Base-by-base conservation (phyloP, 768 basidiomycete genomes). In the Kwoniella dejecticola region DNA sequence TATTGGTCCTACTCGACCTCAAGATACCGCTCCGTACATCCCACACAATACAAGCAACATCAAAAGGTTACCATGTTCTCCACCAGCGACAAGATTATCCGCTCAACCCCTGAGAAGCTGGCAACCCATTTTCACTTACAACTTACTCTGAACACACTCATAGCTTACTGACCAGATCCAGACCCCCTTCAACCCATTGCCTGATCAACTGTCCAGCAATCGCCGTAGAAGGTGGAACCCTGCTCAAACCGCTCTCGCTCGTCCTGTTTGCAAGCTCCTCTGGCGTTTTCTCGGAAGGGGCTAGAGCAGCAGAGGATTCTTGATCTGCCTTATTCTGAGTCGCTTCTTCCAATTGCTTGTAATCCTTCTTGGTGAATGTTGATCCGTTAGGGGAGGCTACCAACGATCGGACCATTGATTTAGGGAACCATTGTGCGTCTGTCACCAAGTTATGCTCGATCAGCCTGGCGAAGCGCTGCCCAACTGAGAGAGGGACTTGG, bases 381-480 rank as follows among this genome's bases (percentile, higher is more conserved):
- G 83, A 85, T 6, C 87, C 87, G 2, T 80, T 74, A 3, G 78
- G 76, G 69, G 87, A 83, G n/a, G 80, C 77, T 19, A 96, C 81
- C 6, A 91, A 85, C 0, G 81, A 79, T 5, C 84, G 78, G 31
- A 97, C 82, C 68, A 91, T 87, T 17, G 84, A 84, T 3, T 89
- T 86, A 11, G 87, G 87, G 79, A 86, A 96, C 91, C 91, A 99
- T 46, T 84, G 84, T 1, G 92, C 93, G 72, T 97, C 93, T 93
- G 71, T n/a, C 6, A 27, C 12, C 44, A 44, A 15, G 13, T 17
- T 13, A 27, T 15, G 15, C 2, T 13, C 6, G 6, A 27, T 26
- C 8, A n/a, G n/a, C n/a, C n/a, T n/a, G n/a, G n/a, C n/a, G n/a
- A n/a, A n/a, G n/a, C n/a, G n/a, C n/a, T n/a, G n/a, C n/a, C n/a